Evolutionary conservation across 192 early-diverging fungal species (phyloP), one percentile per base, ranked within the genome.

Genomic region (Gonapodya sp.): DNA sequence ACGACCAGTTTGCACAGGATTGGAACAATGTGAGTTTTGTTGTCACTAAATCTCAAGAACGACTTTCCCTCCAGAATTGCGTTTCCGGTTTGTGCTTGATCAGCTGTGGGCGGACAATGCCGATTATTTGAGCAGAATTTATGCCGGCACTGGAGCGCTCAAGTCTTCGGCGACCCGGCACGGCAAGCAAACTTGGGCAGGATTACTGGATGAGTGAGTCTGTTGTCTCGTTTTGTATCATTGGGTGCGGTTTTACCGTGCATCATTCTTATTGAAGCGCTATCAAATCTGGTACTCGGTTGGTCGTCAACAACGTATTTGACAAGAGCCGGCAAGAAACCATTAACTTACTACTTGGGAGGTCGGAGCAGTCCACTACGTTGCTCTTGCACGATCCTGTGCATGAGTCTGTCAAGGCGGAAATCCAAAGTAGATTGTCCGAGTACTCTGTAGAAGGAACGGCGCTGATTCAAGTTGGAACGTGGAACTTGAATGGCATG

Each of bases 71-170:
- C 46, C 8, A 64, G 24, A 8, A 8, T 16, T 16, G 24, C 46
- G 8, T 24, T 24, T 64, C 46, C 24, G 46, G 8, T 8, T 24
- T 64, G 8, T 64, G 8, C 8, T 64, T 64, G 46, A 16, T 64
- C 84, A 90, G 81, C 81, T 94, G 64, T 96, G 94, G 94, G 92
- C 87, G 0, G 89, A 92, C 34, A 99, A 98, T 82, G 98, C 97
- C 0, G 95, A 99, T 84, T 89, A 89, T 77, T 85, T 99, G 2
- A 96, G 95, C 31, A 93, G 91, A 75, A 93, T 97, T 14, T 99
- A 98, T 83, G 93, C 98, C 0, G 98, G 98, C 18, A 98, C 97
- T 33, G 96, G 96, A 1, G 98, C 98, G 8, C 88, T 99, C 0
- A 96, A 96, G 81, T 94, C 95, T 0, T 92, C 93, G 1, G 92